Evolutionary conservation across 2,329 filamentous ascomycete species (phyloP).

Genomic region (Pyricularia grisea): DNA sequence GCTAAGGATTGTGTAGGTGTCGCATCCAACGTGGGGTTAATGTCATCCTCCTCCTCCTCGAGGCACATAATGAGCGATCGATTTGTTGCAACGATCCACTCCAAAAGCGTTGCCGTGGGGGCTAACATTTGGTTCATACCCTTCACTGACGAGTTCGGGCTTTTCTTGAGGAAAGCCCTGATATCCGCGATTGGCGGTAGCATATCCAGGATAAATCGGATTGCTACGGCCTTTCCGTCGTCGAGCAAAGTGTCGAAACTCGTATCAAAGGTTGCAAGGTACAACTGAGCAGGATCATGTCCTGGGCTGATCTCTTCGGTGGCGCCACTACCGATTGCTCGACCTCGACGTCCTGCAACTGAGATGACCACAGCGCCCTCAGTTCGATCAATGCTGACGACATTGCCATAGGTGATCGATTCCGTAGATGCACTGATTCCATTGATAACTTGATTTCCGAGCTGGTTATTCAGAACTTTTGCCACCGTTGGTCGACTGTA

Average conservation of each 20-base stretch:
- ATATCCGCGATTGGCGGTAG: constrained; percentile 55
- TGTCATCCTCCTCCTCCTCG: constrained; percentile 28
- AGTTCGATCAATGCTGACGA: not conserved
- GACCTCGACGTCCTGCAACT: not conserved
- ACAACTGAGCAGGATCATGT: not conserved
- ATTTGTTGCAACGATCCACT: constrained; percentile 88
- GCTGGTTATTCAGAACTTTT: not conserved
- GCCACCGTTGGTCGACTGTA: not conserved
- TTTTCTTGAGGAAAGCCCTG: constrained; percentile 33
- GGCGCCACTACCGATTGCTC: not conserved
- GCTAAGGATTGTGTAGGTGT: not conserved
- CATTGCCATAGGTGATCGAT: not conserved
- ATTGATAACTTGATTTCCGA: not conserved
- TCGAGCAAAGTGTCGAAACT: constrained; percentile 47
- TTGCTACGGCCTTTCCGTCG: constrained; percentile 36
- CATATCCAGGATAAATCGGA: constrained; percentile 41
- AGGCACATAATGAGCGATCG: constrained; percentile 78
- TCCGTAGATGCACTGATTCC: not conserved
- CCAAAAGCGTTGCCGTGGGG: constrained; percentile 57
- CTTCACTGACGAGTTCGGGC: constrained; percentile 28
- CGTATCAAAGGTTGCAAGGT: constrained; percentile 23
- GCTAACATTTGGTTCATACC: constrained; percentile 47
- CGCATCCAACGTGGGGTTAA: not conserved
- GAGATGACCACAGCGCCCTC: not conserved
- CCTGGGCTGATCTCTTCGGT: not conserved